Base-by-base conservation (phyloP, 306 rosid genomes). In the Medicago lupulina region DNA sequence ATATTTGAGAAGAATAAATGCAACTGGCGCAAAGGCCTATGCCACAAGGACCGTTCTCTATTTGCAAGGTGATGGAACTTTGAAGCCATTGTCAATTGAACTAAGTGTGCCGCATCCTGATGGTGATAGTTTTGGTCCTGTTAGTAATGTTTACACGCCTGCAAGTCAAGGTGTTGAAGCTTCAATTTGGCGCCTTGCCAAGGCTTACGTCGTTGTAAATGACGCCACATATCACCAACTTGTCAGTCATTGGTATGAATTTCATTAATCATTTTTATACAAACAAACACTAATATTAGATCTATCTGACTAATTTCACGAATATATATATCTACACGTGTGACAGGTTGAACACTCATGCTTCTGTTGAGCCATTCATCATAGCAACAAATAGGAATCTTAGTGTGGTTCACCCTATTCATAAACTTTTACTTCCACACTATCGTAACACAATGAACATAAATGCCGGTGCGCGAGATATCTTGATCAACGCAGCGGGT, bases 291-390 rank as follows among this genome's bases (percentile, higher is more conserved):
- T n/a, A 46, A 23, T 71, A 46, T 16, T 23, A 38, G 67, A 3
- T 65, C 16, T 53, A n/a, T 9, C 9, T 19, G 39, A 10, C 19
- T 41, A 18, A 2, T 16, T 3, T 36, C 17, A 50, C 9, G 72
- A 40, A 43, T 43, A 43, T 43, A 34, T 43, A 34, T 75, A 17
- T 13, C 31, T 14, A 78, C 17, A 14, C 66, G 34, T 69, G 8
- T 73, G 47, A 14, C 86, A 89, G 95, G 94, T 64, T 92, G 68
- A 79, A 90, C 60, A 92, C 97, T 69, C 97, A 92, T 49, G 91
- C 91, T 15, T 87, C 71, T 58, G 86, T 89, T 72, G 96, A 91
- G 74, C 96, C 96, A 47, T 88, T 83, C 47, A 15, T 83, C 55
- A 79, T 83, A 16, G 84, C 81, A 47, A 83, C 86, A 18, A 79